phyloP scores from a whole-genome alignment of 768 basidiomycete species.

The Boletus patriciae region DNA sequence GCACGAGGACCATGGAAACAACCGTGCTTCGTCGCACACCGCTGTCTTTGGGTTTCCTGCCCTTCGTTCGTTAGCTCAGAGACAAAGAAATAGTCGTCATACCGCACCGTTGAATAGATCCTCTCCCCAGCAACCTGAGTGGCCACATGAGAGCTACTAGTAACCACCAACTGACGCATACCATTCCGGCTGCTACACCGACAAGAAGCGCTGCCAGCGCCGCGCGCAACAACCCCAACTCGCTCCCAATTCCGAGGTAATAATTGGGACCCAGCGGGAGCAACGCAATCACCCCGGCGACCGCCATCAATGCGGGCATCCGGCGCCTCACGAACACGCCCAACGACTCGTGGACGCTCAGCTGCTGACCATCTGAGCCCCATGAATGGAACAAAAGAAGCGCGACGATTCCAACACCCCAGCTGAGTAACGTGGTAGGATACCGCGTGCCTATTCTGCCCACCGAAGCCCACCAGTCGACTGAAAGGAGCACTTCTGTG shows the following conservation, averaged over 20 bases:
- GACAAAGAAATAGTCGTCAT: not conserved
- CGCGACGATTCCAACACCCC: constrained; percentile 71
- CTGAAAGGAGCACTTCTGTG: constrained; percentile 44
- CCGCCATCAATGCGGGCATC: constrained; percentile 44
- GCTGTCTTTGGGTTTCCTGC: constrained; percentile 32
- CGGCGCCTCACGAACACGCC: constrained; percentile 39
- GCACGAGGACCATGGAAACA: constrained; percentile 59
- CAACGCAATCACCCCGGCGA: constrained; percentile 47
- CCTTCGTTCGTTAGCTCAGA: not conserved
- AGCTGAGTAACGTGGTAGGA: constrained; percentile 66
- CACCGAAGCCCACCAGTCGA: constrained; percentile 72
- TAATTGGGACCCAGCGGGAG: constrained; percentile 56
- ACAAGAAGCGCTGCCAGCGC: constrained; percentile 57
- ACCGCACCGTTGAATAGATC: constrained; percentile 18
- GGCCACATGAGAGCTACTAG: constrained; percentile 51
- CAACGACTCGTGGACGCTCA: constrained; percentile 52
- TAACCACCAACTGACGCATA: constrained; percentile 58
- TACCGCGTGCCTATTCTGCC: constrained; percentile 75
- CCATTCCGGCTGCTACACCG: constrained; percentile 62
- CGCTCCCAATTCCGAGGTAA: constrained; percentile 61
- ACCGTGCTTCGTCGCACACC: constrained; percentile 49
- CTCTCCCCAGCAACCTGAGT: constrained; percentile 23
- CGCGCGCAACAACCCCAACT: constrained; percentile 38
- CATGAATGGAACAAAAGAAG: constrained; percentile 57
- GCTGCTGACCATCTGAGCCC: constrained; percentile 37